Base-by-base conservation (phyloP, 768 basidiomycete species). In the Panellus pusillus region DNA sequence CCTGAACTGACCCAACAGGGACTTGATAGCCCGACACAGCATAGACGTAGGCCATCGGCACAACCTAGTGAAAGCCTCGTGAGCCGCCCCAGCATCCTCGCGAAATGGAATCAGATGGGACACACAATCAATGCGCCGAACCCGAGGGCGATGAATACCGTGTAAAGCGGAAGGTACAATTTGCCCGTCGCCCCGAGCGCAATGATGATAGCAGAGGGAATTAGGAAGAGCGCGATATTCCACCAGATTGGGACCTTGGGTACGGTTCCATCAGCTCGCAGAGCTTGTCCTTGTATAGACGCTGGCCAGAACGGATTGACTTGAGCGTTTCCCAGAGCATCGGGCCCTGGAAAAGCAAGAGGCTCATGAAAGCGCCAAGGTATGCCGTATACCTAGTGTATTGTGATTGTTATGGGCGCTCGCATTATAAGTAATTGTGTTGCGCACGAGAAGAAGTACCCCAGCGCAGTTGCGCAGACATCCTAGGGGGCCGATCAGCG, bases 391-490 rank as follows among this genome's bases (percentile, higher is more conserved):
- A 66, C 9, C 57, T 54, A 24, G 24, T 35, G 14, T 3, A 35
- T 3, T 2, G 3, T 11, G 32, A 11, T 2, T 11, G 32, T 7
- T 35, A 24, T 35, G 32, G 6, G 32, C 32, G 32, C 3, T 35
- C 32, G 14, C 11, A 35, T 11, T 3, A 32, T 7, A 32, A 35
- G 14, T 9, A 35, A 14, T 9, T 7, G 32, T 35, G 9, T 14
- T 40, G 50, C 36, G 9, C n/a, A 45, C 43, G 47, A 49, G 29
- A 50, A 51, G 47, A 60, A 53, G 24, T 44, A 59, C 15, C 49
- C 65, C 65, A 66, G 14, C 65, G 61, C 20, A 66, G 51, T 45
- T 66, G 65, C 4, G 63, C 63, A 4, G 55, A 56, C 65, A 66
- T 66, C 63, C 55, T 61, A 29, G 65, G 65, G 65, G 47, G 1